These are phyloP conservation scores for Hypocreales sp. DNA, from an alignment of 2,329 filamentous ascomycete species.

Conservation along the genomic window DNA sequence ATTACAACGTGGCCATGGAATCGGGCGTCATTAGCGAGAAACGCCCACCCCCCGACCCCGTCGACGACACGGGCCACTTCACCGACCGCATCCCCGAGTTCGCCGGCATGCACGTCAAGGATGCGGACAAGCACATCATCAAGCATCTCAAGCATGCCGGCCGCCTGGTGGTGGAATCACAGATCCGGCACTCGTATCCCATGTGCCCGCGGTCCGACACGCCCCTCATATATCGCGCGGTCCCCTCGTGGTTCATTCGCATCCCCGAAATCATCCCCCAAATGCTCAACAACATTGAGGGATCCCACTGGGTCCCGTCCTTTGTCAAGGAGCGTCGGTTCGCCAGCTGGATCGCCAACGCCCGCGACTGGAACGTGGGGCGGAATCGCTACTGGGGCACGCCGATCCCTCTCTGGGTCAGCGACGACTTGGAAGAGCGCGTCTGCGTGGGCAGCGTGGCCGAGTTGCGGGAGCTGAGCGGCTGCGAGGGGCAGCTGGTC, in stretches of 20 bases:
- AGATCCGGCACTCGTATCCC: slow-evolving; percentile 81
- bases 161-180: slow-evolving; percentile 68
- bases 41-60: slow-evolving; percentile 73
- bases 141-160: slow-evolving; percentile 68
- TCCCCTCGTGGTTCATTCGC: slow-evolving; percentile 90
- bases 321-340: slow-evolving; percentile 89
- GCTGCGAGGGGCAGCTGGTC: slow-evolving; percentile 66
- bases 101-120: slow-evolving; percentile 76
- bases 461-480: slow-evolving; percentile 73
- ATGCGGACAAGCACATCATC: slow-evolving; percentile 84
- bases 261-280: slow-evolving; percentile 70
- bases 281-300: slow-evolving; percentile 82
- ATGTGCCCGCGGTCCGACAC: slow-evolving; percentile 95
- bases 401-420: slow-evolving; percentile 82
- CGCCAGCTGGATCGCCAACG: slow-evolving; percentile 78
- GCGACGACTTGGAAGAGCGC: slow-evolving; percentile 73
- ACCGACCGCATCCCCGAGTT: slow-evolving; percentile 67
- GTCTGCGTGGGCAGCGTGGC: slow-evolving; percentile 75
- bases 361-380: slow-evolving; percentile 90
- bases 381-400: slow-evolving; percentile 94
- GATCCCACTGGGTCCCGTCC: slow-evolving; percentile 80
- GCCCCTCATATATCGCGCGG: slow-evolving; percentile 80
- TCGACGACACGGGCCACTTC: slow-evolving; percentile 73
- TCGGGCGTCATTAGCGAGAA: slow-evolving; percentile 63
- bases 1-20: slow-evolving; percentile 72